A percentile compares a stretch with the other conserved stretches of the same genome.
Conservation (phyloP, 2,329 filamentous ascomycete species). For the Rachicladosporium sp. region DNA sequence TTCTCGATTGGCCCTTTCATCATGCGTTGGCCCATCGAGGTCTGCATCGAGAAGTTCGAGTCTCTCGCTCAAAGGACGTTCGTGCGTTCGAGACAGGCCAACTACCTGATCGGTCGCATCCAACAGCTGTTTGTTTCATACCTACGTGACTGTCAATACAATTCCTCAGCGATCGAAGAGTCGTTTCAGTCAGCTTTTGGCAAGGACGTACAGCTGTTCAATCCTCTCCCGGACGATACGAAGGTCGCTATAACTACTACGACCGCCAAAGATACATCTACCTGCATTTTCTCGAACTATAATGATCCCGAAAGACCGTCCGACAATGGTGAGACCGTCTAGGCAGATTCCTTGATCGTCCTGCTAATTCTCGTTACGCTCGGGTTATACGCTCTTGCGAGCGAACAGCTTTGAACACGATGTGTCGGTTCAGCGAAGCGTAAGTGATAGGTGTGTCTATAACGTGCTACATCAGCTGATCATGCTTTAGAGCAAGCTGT, state of each 20-base stretch:
- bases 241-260: slow-evolving; percentile 22
- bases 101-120: slow-evolving; percentile 8
- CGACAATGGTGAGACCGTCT: no score
- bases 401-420: slow-evolving; percentile 12
- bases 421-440: slow-evolving; percentile 16
- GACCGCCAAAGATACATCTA: slow-evolving; percentile 9
- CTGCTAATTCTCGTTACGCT: not conserved
- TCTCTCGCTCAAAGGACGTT: slow-evolving; percentile 17
- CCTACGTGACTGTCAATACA: slow-evolving; percentile 17
- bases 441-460: slow-evolving; percentile 8
- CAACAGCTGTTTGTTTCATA: slow-evolving; percentile 15
- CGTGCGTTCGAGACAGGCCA: slow-evolving; percentile 2
- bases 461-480: slow-evolving; percentile 1
- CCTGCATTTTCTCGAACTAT: slow-evolving; percentile 21
- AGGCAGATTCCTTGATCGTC: no score
- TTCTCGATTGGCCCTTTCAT: slow-evolving; percentile 19
- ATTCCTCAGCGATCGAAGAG: slow-evolving; percentile 14
- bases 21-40: slow-evolving; percentile 12
- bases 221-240: slow-evolving; percentile 14
- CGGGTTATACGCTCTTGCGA: slow-evolving; percentile 14
- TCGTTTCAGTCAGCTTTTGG: slow-evolving; percentile 12
- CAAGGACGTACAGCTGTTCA: slow-evolving; percentile 16
- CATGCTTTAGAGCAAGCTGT: slow-evolving; percentile 12
- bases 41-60: slow-evolving; percentile 16
- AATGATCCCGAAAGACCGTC: slow-evolving; percentile 9